Evolutionary conservation across 1,284 basidiomycete genomes (phyloP), one percentile per base, ranked within the genome.

Genomic region (Cryptococcus sp.): DNA sequence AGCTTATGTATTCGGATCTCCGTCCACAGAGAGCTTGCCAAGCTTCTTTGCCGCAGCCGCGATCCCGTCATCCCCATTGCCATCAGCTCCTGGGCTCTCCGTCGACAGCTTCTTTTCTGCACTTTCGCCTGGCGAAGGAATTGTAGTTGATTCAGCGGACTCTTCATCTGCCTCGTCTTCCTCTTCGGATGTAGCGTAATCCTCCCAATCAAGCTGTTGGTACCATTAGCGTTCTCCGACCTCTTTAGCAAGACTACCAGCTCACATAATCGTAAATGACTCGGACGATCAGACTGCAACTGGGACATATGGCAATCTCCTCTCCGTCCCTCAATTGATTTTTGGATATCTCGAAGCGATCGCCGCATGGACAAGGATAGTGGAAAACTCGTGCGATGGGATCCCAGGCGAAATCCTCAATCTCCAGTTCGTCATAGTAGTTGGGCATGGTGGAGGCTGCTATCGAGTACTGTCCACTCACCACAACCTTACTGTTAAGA

Each of bases 321-420:
- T 98, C 95, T 49, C 88, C 97, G 62, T 93, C 84, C 54, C 86
- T 84, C 11, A 99, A 86, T 79, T 98, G 94, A 68, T 82, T 81
- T 65, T 88, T 85, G 19, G 91, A 88, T 68, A 99, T 98, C 78
- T 99, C 96, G 80, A 99, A 99, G 42, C 93, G 87, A 81, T 99
- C 96, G 23, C 95, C 95, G 74, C 96, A 99, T 1, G 95, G 95
- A 74, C 94, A 99, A 1, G 96, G 96, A 77, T 95, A 97, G 81
- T 98, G 93, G 70, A 87, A 96, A 7, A 94, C 88, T 50, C 84
- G 79, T 69, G 90, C 91, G 54, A 82, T 84, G 19, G 85, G 85
- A 73, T 96, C 92, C 91, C 91, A 96, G 16, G 82, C 85, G 86
- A 96, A 95, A 72, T 96, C 93, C 75, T 97, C 93, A 53, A 96